Base-by-base conservation (phyloP, 73 alveolate species). In the Effrenium voratum region DNA sequence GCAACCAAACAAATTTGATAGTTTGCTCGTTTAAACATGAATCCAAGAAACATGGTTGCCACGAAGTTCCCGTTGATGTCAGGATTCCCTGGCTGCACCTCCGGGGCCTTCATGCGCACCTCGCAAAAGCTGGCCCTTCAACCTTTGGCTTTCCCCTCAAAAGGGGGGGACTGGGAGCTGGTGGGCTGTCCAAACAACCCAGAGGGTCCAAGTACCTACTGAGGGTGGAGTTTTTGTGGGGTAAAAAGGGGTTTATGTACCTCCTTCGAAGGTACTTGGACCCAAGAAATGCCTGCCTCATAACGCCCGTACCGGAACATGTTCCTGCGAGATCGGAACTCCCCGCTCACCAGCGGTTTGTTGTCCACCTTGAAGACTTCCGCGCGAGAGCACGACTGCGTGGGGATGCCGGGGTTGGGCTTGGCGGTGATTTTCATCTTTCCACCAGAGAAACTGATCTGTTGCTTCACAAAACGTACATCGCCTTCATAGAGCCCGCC, bases 71-170 rank as follows among this genome's bases (percentile, higher is more conserved):
- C 94, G 41, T 86, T 45, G 66, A 86, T 30, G 63, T 86, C 94
- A 12, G 94, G 68, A 36, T 86, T 59, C 8, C 94, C 94, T 41
- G 94, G 94, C 66, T 86, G 94, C 94, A 86, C 94, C 5, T 86
- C 94, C 2, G 94, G 94, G 24, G 94, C 94, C 82, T 86, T 86
- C 94, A 86, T 86, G 10, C 94, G 80, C 66, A 86, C 94, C 94
- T 86, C 68, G 68, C 68, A 55, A 22, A 55, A 55, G 22, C 22
- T 10, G 10, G n/a, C n/a, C n/a, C n/a, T n/a, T n/a, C n/a, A n/a
- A n/a, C n/a, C n/a, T n/a, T n/a, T n/a, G n/a, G n/a, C n/a, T n/a
- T n/a, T n/a, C n/a, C n/a, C n/a, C n/a, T n/a, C n/a, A n/a, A n/a
- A n/a, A n/a, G n/a, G n/a, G n/a, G n/a, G n/a, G n/a, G n/a, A n/a